Evolutionary conservation across 768 basidiomycete species (phyloP).

Genomic region (Hemileccinum impolitum): DNA sequence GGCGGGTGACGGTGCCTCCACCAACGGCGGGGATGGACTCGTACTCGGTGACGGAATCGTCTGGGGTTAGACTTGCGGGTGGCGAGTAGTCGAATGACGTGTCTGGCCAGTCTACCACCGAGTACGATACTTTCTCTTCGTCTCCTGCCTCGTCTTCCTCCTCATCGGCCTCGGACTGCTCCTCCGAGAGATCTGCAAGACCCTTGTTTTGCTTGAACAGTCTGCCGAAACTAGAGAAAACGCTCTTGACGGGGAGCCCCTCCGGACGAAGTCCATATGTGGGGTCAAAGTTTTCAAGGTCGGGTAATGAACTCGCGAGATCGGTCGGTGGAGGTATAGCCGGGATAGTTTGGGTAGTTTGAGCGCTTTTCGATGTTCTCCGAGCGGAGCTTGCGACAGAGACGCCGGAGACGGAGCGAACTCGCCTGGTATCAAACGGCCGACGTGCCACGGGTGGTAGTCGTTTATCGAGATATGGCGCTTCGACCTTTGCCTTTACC

Average conservation of each 20-base stretch:
- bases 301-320: slow-evolving; percentile 32
- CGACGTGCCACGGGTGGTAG: slow-evolving; percentile 35
- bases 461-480: slow-evolving; percentile 73
- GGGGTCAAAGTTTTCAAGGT: slow-evolving; percentile 87
- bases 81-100: slow-evolving; percentile 45
- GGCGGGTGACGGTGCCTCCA: slow-evolving; percentile 82
- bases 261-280: slow-evolving; percentile 95
- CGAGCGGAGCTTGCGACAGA: slow-evolving; percentile 36
- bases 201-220: slow-evolving; percentile 67
- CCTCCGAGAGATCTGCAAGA: slow-evolving; percentile 79
- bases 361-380: slow-evolving; percentile 20
- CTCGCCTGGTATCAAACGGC: slow-evolving; percentile 35
- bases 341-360: slow-evolving; percentile 19
- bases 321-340: slow-evolving; percentile 20
- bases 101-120: slow-evolving; percentile 71
- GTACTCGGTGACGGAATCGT: slow-evolving; percentile 58
- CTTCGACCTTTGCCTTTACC: slow-evolving; percentile 91
- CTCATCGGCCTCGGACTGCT: slow-evolving; percentile 41
- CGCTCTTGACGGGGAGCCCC: slow-evolving; percentile 79
- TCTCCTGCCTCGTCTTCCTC: slow-evolving; percentile 39
- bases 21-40: slow-evolving; percentile 92
- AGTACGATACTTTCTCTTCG: slow-evolving; percentile 43
- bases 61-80: slow-evolving; percentile 40
- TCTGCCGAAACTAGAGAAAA: slow-evolving; percentile 74
- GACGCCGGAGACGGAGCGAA: slow-evolving; percentile 40